Conservation (phyloP, 2,329 filamentous ascomycete genomes). For the Stagonosporopsis chrysanthemi region DNA sequence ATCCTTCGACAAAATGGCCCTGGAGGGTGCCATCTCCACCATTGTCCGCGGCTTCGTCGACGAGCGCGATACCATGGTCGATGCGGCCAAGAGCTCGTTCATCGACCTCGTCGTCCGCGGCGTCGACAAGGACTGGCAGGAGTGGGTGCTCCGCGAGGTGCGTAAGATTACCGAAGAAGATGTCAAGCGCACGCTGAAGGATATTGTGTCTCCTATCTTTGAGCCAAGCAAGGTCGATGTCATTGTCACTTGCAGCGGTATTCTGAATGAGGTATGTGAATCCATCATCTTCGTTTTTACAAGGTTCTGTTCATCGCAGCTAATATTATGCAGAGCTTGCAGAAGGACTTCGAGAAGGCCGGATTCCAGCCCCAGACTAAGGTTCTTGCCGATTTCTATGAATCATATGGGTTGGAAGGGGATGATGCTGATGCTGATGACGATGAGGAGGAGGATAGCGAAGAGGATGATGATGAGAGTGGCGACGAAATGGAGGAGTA, state of each 20-base stretch:
- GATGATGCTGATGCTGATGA: slow-evolving; percentile 67
- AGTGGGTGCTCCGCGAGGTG: slow-evolving; percentile 78
- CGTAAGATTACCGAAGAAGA: slow-evolving; percentile 77
- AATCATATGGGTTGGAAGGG: slow-evolving; percentile 83
- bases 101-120: slow-evolving; percentile 79
- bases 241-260: slow-evolving; percentile 84
- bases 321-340: slow-evolving; percentile 66
- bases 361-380: slow-evolving; percentile 82
- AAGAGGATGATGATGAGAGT: slow-evolving; percentile 60
- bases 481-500: slow-evolving; percentile 41
- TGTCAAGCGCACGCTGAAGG: slow-evolving; percentile 75
- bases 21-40: slow-evolving; percentile 89
- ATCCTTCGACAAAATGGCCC: slow-evolving; percentile 78
- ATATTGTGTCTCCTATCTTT: slow-evolving; percentile 82
- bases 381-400: slow-evolving; percentile 80
- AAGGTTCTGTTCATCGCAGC: not conserved
- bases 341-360: slow-evolving; percentile 73
- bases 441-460: slow-evolving; percentile 63
- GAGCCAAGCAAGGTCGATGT: slow-evolving; percentile 81
- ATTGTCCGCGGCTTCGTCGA: slow-evolving; percentile 89
- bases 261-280: slow-evolving; percentile 79
- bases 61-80: slow-evolving; percentile 84
- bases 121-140: slow-evolving; percentile 78
- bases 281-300: not conserved
- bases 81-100: slow-evolving; percentile 84